A percentile compares a stretch with the other conserved stretches of the same genome.
phyloP scores from a whole-genome alignment of 2,329 filamentous ascomycete species.

The Neonectria magnoliae region DNA sequence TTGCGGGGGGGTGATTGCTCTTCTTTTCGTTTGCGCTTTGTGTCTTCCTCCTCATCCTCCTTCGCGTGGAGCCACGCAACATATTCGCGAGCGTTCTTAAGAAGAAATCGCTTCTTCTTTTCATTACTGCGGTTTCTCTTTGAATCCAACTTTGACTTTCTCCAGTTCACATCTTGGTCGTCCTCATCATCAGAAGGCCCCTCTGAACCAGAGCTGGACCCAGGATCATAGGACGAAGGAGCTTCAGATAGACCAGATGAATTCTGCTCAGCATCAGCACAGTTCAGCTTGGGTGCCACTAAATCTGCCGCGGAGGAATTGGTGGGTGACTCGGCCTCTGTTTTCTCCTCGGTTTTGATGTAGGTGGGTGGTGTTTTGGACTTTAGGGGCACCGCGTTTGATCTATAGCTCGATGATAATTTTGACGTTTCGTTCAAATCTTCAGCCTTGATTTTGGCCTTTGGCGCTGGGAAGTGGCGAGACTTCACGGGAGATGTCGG shows the following conservation, averaged over 20 bases:
- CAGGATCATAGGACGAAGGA: not conserved
- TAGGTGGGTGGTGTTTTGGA: rapidly evolving
- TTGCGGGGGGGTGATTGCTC: not conserved
- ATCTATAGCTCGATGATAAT: not conserved
- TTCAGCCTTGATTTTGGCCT: not conserved
- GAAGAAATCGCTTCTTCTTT: not conserved
- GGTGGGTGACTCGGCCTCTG: not conserved
- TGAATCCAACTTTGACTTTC: not conserved
- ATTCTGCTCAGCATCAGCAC: not conserved
- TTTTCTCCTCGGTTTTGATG: not conserved
- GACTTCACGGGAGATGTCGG: not conserved
- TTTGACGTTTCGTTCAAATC: no score
- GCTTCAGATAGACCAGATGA: not conserved
- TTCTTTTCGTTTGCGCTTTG: conserved; percentile 7
- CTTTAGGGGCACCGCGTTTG: not conserved
- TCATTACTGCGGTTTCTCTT: not conserved
- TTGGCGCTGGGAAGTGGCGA: not conserved
- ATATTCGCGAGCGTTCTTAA: conserved; percentile 6
- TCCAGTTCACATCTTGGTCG: not conserved
- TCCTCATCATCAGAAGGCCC: not conserved
- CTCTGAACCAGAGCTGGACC: not conserved
- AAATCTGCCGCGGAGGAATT: not conserved
- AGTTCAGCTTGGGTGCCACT: not conserved
- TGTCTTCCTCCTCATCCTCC: not conserved
- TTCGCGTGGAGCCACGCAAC: not conserved